Conservation (phyloP, 495 filamentous ascomycete species). For the Xylaria nigripes region DNA sequence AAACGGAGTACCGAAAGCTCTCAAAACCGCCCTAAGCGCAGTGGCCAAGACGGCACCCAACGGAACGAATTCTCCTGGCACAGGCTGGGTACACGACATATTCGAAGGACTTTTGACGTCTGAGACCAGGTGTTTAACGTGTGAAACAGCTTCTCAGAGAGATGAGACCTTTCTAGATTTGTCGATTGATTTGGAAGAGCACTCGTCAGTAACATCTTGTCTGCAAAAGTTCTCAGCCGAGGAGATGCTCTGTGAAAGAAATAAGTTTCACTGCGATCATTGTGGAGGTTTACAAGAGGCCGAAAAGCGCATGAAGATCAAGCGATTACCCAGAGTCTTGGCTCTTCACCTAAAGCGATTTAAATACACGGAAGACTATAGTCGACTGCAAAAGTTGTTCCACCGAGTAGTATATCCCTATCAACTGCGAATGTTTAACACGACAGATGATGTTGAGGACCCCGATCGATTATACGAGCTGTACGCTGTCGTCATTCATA, state of each 20-base stretch:
- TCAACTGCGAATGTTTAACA: constrained; percentile 93
- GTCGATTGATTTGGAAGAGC: constrained; percentile 91
- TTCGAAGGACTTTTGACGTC: constrained; percentile 94
- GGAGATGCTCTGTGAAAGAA: constrained; percentile 97
- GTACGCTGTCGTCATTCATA: constrained; percentile 97
- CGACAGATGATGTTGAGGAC: constrained; percentile 92
- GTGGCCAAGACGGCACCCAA: constrained; percentile 31
- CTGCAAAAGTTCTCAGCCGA: constrained; percentile 92
- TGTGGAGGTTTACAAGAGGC: constrained; percentile 96
- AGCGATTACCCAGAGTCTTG: constrained; percentile 82
- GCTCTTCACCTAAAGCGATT: constrained; percentile 93
- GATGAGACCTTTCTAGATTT: constrained; percentile 94
- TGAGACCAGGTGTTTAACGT: constrained; percentile 93
- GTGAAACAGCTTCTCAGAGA: constrained; percentile 88
- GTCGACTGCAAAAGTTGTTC: constrained; percentile 90
- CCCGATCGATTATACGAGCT: constrained; percentile 92
- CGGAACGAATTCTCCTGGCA: constrained; percentile 39
- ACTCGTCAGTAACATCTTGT: constrained; percentile 94
- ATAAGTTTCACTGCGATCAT: constrained; percentile 97
- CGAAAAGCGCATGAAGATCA: constrained; percentile 99
- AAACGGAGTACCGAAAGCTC: constrained; percentile 30
- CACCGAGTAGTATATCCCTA: constrained; percentile 96
- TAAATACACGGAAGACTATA: constrained; percentile 94
- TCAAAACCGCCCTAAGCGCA: constrained; percentile 39
- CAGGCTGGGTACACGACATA: constrained; percentile 92